A percentile compares a stretch with the other conserved stretches of the same genome.
These are phyloP conservation scores for Pseudogymnoascus verrucosus DNA, from an alignment of 2,329 filamentous ascomycete species.

Conservation along the genomic window DNA sequence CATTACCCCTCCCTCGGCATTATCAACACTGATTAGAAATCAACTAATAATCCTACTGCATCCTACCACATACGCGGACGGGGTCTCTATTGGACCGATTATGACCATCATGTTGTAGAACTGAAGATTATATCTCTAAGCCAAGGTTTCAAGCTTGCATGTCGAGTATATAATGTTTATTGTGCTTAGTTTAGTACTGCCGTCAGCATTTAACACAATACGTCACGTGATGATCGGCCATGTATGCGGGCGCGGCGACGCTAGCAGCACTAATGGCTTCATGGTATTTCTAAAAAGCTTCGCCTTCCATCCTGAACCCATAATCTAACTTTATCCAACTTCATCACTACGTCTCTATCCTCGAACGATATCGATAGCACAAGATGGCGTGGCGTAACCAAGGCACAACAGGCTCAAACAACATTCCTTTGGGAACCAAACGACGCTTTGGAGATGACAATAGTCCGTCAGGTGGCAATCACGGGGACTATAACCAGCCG, in stretches of 20 bases:
- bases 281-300: slow-evolving; percentile 4
- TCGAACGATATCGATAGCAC: slow-evolving; percentile 10
- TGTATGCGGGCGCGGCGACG: neutral
- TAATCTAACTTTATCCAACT: slow-evolving; percentile 2
- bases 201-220: neutral
- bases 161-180: neutral
- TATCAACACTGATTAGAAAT: neutral
- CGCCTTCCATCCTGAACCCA: neutral
- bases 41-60: neutral
- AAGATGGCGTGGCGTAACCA: slow-evolving; percentile 57
- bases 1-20: slow-evolving; percentile 7
- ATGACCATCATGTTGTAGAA: neutral
- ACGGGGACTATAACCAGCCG: slow-evolving; percentile 23
- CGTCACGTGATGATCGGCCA: neutral
- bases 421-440: slow-evolving; percentile 83
- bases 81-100: neutral
- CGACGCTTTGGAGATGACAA: slow-evolving; percentile 66
- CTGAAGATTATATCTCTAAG: neutral
- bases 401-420: slow-evolving; percentile 96
- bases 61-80: neutral
- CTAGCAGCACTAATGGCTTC: neutral
- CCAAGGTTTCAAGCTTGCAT: neutral
- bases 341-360: neutral
- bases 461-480: slow-evolving; percentile 25
- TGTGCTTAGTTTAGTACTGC: neutral